Evolutionary conservation across 331 rosid genomes (phyloP).

Genomic region (Prunus yedoensis): DNA sequence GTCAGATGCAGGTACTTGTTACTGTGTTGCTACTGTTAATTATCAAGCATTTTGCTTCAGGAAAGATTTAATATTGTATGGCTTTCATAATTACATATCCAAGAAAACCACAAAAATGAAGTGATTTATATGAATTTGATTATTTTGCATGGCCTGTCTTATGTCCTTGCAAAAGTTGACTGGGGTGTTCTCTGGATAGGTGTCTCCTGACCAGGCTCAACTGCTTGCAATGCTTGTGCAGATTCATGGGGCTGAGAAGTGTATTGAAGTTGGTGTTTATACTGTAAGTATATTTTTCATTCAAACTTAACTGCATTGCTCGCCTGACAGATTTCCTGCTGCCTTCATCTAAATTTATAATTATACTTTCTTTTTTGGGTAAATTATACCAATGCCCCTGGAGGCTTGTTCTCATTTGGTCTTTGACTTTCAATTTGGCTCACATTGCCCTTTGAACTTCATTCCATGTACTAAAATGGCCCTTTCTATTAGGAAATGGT

Average conservation of each 20-base stretch:
- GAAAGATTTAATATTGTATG: not conserved
- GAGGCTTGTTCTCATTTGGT: not conserved
- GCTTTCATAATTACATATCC: not conserved
- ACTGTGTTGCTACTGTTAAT: not conserved
- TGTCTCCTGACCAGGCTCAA: slow-evolving; percentile 97
- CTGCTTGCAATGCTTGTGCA: slow-evolving; percentile 92
- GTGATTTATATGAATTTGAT: not conserved
- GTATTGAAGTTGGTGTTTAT: slow-evolving; percentile 94
- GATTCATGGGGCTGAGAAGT: slow-evolving; percentile 82
- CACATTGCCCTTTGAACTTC: not conserved
- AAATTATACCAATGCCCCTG: not conserved
- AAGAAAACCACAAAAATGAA: not conserved
- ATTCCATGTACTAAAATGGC: not conserved
- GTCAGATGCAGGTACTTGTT: slow-evolving; percentile 79
- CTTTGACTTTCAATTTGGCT: not conserved
- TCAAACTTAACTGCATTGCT: slow-evolving; percentile 12
- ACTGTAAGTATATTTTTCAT: slow-evolving; percentile 46
- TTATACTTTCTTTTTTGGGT: not conserved
- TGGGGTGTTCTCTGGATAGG: slow-evolving; percentile 43
- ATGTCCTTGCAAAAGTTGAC: slow-evolving; percentile 25
- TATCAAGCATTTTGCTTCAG: not conserved
- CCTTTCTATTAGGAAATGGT: no score
- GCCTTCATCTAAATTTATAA: slow-evolving; percentile 2
- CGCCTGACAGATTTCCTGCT: not conserved
- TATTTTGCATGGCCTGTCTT: not conserved